Percentiles rank a stretch among this genome's conserved stretches.
Conservation (phyloP, 148 eudicot species). For the Camellia japonica region DNA sequence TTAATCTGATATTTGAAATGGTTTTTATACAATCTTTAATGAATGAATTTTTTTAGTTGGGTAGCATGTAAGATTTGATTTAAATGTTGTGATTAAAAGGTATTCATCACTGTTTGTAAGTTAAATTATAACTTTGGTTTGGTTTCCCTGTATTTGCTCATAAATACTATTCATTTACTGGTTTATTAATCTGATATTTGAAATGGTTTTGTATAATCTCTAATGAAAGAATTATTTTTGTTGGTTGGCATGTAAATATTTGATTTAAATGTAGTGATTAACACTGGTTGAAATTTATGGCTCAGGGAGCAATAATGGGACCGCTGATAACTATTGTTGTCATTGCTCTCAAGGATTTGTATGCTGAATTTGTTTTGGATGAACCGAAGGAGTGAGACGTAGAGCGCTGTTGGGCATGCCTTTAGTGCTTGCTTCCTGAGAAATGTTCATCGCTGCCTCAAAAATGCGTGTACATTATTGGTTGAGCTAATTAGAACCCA, state of each 20-base stretch:
- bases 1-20: no score
- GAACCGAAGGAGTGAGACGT: background rate
- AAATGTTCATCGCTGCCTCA: background rate
- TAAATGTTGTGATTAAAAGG: no score
- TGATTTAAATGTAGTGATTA: slow-evolving; percentile 2
- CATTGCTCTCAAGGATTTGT: slow-evolving; percentile 83
- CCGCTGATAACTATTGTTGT: slow-evolving; percentile 88
- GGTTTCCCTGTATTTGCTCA: background rate
- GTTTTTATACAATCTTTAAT: no score
- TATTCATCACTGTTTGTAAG: background rate
- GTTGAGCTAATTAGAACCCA: background rate
- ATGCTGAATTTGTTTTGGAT: slow-evolving; percentile 19
- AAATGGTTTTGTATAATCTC: background rate
- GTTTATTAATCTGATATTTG: no score
- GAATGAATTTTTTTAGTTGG: no score
- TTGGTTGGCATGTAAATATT: background rate
- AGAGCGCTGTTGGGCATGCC: background rate
- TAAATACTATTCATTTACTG: no score
- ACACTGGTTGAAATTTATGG: slow-evolving; percentile 1
- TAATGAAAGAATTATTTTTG: background rate
- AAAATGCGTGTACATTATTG: background rate
- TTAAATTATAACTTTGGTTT: background rate
- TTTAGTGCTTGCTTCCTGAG: background rate
- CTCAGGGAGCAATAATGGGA: slow-evolving; percentile 95
- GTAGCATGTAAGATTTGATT: no score